These are phyloP conservation scores for Quercus mongolica DNA, from an alignment of 306 rosid genomes.

Conservation along the genomic window DNA sequence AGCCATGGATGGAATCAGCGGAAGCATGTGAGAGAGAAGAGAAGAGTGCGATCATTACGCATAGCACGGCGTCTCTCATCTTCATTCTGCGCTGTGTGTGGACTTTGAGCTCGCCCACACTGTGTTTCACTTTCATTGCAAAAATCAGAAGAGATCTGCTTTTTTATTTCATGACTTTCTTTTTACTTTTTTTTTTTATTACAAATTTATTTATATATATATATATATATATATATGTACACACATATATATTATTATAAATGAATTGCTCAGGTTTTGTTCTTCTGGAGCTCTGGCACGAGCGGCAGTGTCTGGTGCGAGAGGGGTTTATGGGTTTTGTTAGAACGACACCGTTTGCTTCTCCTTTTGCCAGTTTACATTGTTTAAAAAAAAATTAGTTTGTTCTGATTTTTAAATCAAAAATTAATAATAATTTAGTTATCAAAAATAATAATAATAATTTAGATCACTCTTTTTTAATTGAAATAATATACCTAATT, in stretches of 20 bases:
- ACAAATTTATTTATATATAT: too few relatives aligned
- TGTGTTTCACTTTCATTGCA: slow-evolving; percentile 6
- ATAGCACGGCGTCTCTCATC: slow-evolving; percentile 26
- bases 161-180: not conserved
- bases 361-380: too few relatives aligned
- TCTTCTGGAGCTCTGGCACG: not conserved
- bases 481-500: too few relatives aligned
- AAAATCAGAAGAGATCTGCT: slow-evolving; percentile 7
- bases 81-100: slow-evolving; percentile 27
- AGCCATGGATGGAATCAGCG: slow-evolving; percentile 77
- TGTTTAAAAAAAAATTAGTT: too few relatives aligned
- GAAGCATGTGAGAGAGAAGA: slow-evolving; percentile 40
- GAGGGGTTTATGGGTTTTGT: not conserved
- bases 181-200: not conserved
- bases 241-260: too few relatives aligned
- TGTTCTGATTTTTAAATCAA: too few relatives aligned
- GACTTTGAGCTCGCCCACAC: slow-evolving; percentile 14
- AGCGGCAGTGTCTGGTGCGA: not conserved
- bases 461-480: too few relatives aligned
- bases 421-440: too few relatives aligned
- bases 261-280: not conserved
- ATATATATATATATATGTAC: too few relatives aligned
- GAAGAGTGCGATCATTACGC: slow-evolving; percentile 29
- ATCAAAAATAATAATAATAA: too few relatives aligned
- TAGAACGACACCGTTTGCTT: not conserved